Evolutionary conservation across 2,329 filamentous ascomycete species (phyloP), one percentile per base, ranked within the genome.

Genomic region (Curvularia hawaiiensis): DNA sequence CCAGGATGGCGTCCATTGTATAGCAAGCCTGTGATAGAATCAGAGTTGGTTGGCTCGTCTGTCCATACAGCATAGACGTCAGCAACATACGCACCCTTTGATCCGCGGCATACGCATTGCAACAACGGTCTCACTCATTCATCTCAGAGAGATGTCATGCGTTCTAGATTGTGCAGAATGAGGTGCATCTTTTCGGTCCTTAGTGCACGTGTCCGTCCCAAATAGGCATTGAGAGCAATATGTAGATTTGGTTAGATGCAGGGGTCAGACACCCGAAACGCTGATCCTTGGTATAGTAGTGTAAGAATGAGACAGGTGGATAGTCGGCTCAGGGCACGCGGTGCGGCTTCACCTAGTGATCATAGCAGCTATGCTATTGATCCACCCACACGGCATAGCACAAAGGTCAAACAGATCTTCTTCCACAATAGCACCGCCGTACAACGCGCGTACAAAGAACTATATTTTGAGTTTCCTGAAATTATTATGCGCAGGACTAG

Each of bases 241-340:
- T 28, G 35, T 53, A 38, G 35, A 48, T 55, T 60, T 55, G 30
- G 41, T n/a, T 30, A 40, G 56, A 38, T 16, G 50, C 54, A 62
- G 56, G 66, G 62, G 54, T 50, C 48, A 44, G 38, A 38, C 54
- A 55, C 55, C 56, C 67, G 62, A 68, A 68, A 69, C 65, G 56
- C 44, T 60, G 43, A 66, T 47, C 58, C 64, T 56, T 41, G 60
- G 31, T 56, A 64, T 69, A 67, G 50, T 59, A 67, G 54, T 58
- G 52, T 44, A 52, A 44, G 44, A 50, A 50, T 63, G 60, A 63
- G 59, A 63, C 62, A 50, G 52, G 56, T 38, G 55, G 38, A 44
- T 40, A 55, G 24, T 43, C 22, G 22, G 26, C 43, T 24, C 30
- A 30, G 33, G 33, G 40, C n/a, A 14, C 47, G 18, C 47, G 35